phyloP scores from a whole-genome alignment of 306 rosid genomes.

The Psophocarpus tetragonolobus region DNA sequence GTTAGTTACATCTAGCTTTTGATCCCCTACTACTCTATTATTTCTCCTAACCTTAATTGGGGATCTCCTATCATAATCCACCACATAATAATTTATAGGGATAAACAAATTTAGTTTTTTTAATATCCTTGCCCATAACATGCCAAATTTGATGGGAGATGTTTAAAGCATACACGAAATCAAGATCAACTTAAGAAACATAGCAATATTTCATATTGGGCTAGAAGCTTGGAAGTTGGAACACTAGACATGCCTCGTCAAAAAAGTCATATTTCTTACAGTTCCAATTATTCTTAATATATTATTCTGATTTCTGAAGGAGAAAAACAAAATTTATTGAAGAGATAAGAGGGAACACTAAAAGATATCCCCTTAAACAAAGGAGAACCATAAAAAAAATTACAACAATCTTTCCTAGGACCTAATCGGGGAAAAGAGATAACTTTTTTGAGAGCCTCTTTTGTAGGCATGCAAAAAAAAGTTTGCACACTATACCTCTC shows the following conservation, averaged over 20 bases:
- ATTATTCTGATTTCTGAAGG: not conserved
- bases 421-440: constrained; percentile 2
- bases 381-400: not conserved
- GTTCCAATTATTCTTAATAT: not conserved
- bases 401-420: not conserved
- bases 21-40: too few species aligned
- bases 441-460: not conserved
- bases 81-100: not conserved
- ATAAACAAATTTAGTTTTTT: not conserved
- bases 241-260: constrained; percentile 17
- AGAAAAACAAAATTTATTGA: not conserved
- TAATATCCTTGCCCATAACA: not conserved
- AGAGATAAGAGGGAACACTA: not conserved
- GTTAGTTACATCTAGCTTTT: too few species aligned
- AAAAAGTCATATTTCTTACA: not conserved
- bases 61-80: too few species aligned
- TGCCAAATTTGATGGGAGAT: constrained; percentile 2
- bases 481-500: not conserved
- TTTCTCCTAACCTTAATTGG: too few species aligned
- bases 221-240: constrained; percentile 23
- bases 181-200: constrained; percentile 24
- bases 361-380: constrained; percentile 19
- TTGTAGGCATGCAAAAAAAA: not conserved
- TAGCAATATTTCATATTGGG: constrained; percentile 2
- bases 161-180: not conserved